phyloP scores from a whole-genome alignment of 768 basidiomycete species.

The Chalciporus piperatus region DNA sequence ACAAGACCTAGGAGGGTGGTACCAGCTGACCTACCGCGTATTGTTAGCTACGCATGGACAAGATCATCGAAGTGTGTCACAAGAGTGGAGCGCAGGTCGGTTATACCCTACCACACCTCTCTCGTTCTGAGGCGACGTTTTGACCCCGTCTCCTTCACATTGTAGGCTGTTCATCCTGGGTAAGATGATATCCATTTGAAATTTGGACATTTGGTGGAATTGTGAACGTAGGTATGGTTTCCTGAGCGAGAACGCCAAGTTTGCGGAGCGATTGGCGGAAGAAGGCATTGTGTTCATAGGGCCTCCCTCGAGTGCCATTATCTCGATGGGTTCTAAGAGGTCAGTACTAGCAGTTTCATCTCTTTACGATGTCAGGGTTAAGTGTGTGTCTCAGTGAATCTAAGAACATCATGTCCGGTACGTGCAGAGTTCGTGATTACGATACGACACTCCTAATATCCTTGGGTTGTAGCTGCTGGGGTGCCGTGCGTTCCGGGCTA shows the following conservation, averaged over 20 bases:
- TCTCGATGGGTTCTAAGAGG: conserved; percentile 97
- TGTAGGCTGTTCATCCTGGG: conserved; percentile 90
- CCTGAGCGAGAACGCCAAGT: conserved; percentile 85
- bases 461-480: conserved; percentile 59
- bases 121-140: neutral
- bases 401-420: conserved; percentile 91
- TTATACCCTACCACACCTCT: neutral
- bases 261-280: conserved; percentile 68
- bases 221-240: conserved; percentile 72
- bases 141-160: neutral
- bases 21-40: conserved; percentile 6
- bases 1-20: neutral
- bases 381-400: conserved; percentile 60
- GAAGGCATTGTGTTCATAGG: conserved; percentile 90
- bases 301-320: conserved; percentile 82
- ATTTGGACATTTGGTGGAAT: neutral
- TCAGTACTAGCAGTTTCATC: conserved; percentile 25
- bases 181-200: conserved; percentile 32
- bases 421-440: conserved; percentile 12
- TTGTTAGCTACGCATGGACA: conserved; percentile 76
- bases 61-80: conserved; percentile 81
- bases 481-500: conserved; percentile 96
- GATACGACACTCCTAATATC: conserved; percentile 1
- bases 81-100: conserved; percentile 80
- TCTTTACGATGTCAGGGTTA: neutral